phyloP scores from a whole-genome alignment of 352 stramenopile genomes.

The Globisporangium apiculatum region DNA sequence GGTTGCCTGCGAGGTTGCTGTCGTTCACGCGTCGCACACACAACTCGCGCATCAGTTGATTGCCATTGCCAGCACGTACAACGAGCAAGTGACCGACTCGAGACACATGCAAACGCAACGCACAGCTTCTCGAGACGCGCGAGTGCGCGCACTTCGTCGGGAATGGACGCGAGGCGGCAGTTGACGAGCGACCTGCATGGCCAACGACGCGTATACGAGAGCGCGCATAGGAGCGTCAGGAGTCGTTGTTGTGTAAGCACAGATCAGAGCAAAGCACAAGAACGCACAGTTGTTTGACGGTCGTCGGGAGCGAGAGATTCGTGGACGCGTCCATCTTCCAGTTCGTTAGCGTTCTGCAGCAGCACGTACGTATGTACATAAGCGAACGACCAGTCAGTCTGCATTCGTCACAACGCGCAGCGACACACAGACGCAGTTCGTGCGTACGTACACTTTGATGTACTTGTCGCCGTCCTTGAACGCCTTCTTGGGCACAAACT shows the following conservation, averaged over 20 bases:
- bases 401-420: no score
- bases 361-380: neutral
- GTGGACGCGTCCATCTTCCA: slow-evolving; percentile 38
- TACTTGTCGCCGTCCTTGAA: slow-evolving; percentile 43
- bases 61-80: neutral
- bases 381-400: neutral
- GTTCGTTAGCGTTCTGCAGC: slow-evolving; percentile 43
- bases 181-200: slow-evolving; percentile 28
- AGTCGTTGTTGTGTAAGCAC: no score
- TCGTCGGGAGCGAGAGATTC: slow-evolving; percentile 39
- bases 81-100: no score
- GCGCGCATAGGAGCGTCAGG: no score
- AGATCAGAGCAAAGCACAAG: neutral
- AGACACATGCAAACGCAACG: slow-evolving; percentile 2
- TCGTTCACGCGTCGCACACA: neutral
- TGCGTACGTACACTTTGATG: slow-evolving; percentile 34
- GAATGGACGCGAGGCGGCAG: slow-evolving; percentile 37
- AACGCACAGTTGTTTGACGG: slow-evolving; percentile 45
- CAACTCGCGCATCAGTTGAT: no score
- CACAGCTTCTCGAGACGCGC: slow-evolving; percentile 38
- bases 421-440: neutral
- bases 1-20: slow-evolving; percentile 48
- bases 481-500: slow-evolving; percentile 28
- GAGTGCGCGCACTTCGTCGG: slow-evolving; percentile 34
- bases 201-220: neutral